Evolutionary conservation across 1,139 yeast genomes (phyloP).

Genomic region (Pichia sp.): DNA sequence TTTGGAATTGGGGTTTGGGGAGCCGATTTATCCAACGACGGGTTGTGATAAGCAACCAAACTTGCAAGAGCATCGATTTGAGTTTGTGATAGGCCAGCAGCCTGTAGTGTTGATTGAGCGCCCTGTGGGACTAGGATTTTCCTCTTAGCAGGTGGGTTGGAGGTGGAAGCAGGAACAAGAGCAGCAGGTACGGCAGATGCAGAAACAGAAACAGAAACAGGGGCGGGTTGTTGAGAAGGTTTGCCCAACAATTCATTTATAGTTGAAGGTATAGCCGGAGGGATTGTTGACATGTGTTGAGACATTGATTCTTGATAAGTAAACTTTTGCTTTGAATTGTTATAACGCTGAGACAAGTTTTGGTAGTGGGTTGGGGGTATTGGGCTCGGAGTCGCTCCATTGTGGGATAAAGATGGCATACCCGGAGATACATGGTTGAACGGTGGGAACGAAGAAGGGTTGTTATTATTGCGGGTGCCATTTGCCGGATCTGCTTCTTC

Average conservation of each 20-base stretch:
- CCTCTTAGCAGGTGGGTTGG: not conserved
- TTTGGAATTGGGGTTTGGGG: conserved; percentile 1
- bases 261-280: conserved; percentile 27
- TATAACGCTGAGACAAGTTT: conserved; percentile 15
- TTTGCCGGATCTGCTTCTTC: no score
- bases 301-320: conserved; percentile 15
- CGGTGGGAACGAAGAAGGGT: conserved; percentile 12
- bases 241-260: conserved; percentile 23
- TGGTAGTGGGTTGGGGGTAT: conserved; percentile 15
- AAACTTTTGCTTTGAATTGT: conserved; percentile 13
- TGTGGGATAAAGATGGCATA: not conserved
- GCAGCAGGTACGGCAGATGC: not conserved
- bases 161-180: not conserved
- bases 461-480: no score
- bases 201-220: no score
- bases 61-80: conserved; percentile 71
- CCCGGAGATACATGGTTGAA: conserved; percentile 18
- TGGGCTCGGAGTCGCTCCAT: conserved; percentile 1
- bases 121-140: conserved; percentile 57
- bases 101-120: conserved; percentile 53
- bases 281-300: conserved; percentile 19
- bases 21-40: conserved; percentile 15
- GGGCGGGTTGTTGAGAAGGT: not conserved
- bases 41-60: conserved; percentile 62
- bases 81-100: conserved; percentile 58